These are phyloP conservation scores for Eucalyptus rudis DNA, from an alignment of 345 rosid species.

Conservation along the genomic window DNA sequence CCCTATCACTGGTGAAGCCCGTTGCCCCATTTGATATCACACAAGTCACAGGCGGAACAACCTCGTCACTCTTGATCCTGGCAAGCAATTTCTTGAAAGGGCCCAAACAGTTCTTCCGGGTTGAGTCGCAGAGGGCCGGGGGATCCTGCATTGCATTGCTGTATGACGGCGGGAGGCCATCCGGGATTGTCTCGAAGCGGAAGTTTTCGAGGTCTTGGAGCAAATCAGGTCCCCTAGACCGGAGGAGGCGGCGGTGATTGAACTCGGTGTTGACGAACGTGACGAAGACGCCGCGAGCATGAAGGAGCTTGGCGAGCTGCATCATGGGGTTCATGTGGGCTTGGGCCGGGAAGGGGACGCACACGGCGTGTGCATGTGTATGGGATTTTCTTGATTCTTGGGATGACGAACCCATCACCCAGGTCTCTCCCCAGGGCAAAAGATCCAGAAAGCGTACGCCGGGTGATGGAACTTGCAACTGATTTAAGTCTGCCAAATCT, in stretches of 20 bases:
- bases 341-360: slow-evolving; percentile 21
- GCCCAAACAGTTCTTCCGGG: neutral
- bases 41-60: slow-evolving; percentile 8
- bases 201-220: neutral
- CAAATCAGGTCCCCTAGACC: neutral
- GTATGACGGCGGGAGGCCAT: too few species aligned
- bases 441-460: neutral
- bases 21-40: slow-evolving; percentile 8
- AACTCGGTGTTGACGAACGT: slow-evolving; percentile 21
- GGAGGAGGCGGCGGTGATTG: slow-evolving; percentile 2
- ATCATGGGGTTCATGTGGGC: slow-evolving; percentile 22
- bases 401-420: neutral
- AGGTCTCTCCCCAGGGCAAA: neutral
- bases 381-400: neutral
- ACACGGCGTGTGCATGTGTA: neutral
- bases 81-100: slow-evolving; percentile 8
- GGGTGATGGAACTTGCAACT: neutral
- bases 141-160: too few species aligned
- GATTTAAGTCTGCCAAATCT: neutral
- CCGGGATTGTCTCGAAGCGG: slow-evolving; percentile 5
- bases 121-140: neutral
- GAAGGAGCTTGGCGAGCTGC: slow-evolving; percentile 26
- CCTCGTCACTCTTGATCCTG: neutral
- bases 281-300: slow-evolving; percentile 10
- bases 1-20: neutral